These are phyloP conservation scores for Pterocarpus santalinus DNA, from an alignment of 306 rosid genomes.

Conservation along the genomic window DNA sequence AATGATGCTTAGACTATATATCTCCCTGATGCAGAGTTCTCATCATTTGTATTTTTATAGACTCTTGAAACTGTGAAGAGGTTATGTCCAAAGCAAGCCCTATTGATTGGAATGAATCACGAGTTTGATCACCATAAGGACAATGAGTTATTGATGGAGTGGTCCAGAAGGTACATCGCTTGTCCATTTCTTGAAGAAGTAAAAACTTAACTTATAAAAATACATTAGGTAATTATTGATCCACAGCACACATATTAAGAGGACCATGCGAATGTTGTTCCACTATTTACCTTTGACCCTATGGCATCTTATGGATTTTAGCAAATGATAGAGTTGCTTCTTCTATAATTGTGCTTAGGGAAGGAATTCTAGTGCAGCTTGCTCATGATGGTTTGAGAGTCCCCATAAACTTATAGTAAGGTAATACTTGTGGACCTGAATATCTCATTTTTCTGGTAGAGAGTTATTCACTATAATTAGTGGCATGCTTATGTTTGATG, in stretches of 20 bases:
- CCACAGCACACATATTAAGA: background rate
- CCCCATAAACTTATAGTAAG: constrained; percentile 68
- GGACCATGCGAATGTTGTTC: constrained; percentile 7
- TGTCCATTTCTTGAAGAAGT: constrained; percentile 33
- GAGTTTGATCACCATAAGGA: constrained; percentile 80
- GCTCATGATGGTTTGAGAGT: constrained; percentile 90
- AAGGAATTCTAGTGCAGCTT: constrained; percentile 87
- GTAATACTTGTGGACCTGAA: constrained; percentile 35
- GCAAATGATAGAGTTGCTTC: constrained; percentile 16
- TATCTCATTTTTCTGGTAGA: too few relatives aligned
- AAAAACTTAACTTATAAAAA: constrained; percentile 23
- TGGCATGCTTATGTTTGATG: constrained; percentile 20
- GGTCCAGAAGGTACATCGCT: constrained; percentile 72
- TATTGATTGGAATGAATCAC: constrained; percentile 85
- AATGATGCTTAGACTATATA: constrained; percentile 29
- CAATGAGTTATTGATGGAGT: constrained; percentile 73
- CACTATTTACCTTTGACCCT: constrained; percentile 21
- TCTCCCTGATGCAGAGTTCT: constrained; percentile 27
- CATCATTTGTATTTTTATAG: constrained; percentile 56
- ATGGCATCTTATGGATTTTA: constrained; percentile 12
- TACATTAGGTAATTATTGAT: background rate
- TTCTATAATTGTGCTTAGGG: constrained; percentile 58
- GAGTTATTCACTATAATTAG: constrained; percentile 24
- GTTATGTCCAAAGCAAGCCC: constrained; percentile 76
- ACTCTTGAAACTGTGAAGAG: constrained; percentile 84